Evolutionary conservation across 2,329 filamentous ascomycete species (phyloP).

Genomic region (Talaromyces verruculosus): DNA sequence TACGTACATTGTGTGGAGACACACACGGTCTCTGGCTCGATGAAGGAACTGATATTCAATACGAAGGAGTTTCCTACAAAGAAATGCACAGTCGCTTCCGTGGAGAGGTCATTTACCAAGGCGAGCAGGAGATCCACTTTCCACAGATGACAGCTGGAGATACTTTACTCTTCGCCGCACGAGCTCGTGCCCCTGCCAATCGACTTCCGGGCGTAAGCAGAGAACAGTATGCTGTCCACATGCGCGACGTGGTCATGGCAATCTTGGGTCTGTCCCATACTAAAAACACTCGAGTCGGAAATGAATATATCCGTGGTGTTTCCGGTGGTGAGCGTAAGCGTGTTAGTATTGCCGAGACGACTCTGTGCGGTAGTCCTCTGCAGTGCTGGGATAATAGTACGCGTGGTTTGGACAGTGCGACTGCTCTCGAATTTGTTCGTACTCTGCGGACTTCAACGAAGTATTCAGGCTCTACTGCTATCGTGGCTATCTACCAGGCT

Average conservation of each 20-base stretch:
- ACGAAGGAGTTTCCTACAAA: slow-evolving; percentile 55
- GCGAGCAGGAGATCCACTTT: slow-evolving; percentile 67
- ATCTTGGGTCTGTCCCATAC: slow-evolving; percentile 54
- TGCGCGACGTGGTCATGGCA: slow-evolving; percentile 49
- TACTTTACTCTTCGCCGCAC: slow-evolving; percentile 74
- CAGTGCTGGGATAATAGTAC: slow-evolving; percentile 53
- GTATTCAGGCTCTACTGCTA: slow-evolving; percentile 51
- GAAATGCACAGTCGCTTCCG: slow-evolving; percentile 41
- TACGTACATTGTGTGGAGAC: slow-evolving; percentile 80
- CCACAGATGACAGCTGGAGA: slow-evolving; percentile 75
- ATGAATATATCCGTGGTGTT: slow-evolving; percentile 62
- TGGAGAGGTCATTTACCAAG: slow-evolving; percentile 21
- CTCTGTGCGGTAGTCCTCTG: slow-evolving; percentile 49
- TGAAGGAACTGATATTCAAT: slow-evolving; percentile 70
- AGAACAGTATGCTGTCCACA: slow-evolving; percentile 44
- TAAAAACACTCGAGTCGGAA: slow-evolving; percentile 47
- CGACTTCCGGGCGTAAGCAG: slow-evolving; percentile 44
- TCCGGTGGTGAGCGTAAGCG: slow-evolving; percentile 62
- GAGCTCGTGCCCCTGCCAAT: slow-evolving; percentile 55
- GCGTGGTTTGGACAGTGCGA: slow-evolving; percentile 55
- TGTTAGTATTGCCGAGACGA: slow-evolving; percentile 59
- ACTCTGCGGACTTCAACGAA: slow-evolving; percentile 53
- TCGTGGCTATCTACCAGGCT: slow-evolving; percentile 58
- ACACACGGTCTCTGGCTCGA: slow-evolving; percentile 74
- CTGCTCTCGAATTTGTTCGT: slow-evolving; percentile 58